Percentiles rank a stretch among this genome's conserved stretches.
These are phyloP conservation scores for Pseudocercospora fijiensis DNA, from an alignment of 2,329 filamentous ascomycete genomes.

Conservation along the genomic window DNA sequence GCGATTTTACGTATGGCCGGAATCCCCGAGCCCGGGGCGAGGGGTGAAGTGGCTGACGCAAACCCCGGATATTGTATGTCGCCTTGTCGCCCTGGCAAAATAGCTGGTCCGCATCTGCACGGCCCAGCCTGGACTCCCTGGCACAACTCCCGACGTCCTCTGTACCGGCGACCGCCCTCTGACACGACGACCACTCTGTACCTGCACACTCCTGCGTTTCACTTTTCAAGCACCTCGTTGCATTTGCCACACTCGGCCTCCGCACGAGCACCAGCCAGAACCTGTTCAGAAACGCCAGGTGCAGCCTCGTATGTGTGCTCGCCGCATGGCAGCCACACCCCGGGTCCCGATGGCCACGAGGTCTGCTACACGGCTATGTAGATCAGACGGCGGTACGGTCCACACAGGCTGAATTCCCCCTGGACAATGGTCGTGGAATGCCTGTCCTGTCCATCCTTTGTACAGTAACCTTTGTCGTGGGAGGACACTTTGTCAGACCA, in stretches of 20 bases:
- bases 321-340: conserved; percentile 20
- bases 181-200: neutral
- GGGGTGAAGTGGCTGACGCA: too few species aligned
- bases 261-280: neutral
- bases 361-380: conserved; percentile 7
- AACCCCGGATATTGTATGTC: too few species aligned
- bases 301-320: conserved; percentile 6
- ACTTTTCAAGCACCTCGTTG: neutral
- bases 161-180: neutral
- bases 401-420: neutral
- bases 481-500: neutral
- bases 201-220: conserved; percentile 9
- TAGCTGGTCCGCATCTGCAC: conserved; percentile 1
- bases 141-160: neutral
- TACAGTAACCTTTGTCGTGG: neutral
- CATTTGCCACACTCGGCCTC: conserved; percentile 5
- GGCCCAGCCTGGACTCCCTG: too few species aligned
- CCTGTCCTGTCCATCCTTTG: neutral
- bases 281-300: neutral
- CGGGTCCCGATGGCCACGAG: conserved; percentile 16
- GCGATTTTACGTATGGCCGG: too few species aligned
- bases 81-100: neutral
- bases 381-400: neutral
- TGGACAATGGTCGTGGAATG: neutral
- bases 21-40: too few species aligned